Evolutionary conservation across 2,329 filamentous ascomycete genomes (phyloP).

Genomic region (Sphaerulina populicola): DNA sequence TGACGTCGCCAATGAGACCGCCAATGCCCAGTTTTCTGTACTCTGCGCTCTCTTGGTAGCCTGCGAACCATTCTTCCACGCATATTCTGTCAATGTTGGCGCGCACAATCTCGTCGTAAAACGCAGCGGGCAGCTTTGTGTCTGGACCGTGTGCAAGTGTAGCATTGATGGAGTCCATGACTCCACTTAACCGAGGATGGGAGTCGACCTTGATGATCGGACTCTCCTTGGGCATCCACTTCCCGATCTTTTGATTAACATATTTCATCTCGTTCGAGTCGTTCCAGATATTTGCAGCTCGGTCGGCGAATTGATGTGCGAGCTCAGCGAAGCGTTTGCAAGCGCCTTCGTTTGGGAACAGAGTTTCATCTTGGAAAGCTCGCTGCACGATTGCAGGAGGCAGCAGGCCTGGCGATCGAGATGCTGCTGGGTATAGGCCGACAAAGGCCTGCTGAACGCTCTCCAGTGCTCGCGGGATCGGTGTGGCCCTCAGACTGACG

Average conservation of each 20-base stretch:
- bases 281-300: constrained; percentile 43
- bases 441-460: constrained; percentile 45
- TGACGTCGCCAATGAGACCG: constrained; percentile 71
- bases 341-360: constrained; percentile 44
- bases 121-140: constrained; percentile 71
- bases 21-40: constrained; percentile 89
- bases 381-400: constrained; percentile 41
- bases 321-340: constrained; percentile 44
- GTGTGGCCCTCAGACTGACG: constrained; percentile 43
- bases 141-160: constrained; percentile 74
- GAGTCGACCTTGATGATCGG: constrained; percentile 71
- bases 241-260: constrained; percentile 65
- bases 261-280: constrained; percentile 71
- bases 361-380: constrained; percentile 41
- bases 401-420: constrained; percentile 37
- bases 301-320: constrained; percentile 41
- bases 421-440: constrained; percentile 41
- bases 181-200: constrained; percentile 72
- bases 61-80: constrained; percentile 87
- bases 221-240: constrained; percentile 69
- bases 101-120: constrained; percentile 69
- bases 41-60: constrained; percentile 74
- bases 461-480: constrained; percentile 44
- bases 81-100: constrained; percentile 63
- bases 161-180: constrained; percentile 90